Evolutionary conservation across 495 filamentous ascomycete genomes (phyloP), one percentile per base, ranked within the genome.

Genomic region (Trypethelium eluteriae): DNA sequence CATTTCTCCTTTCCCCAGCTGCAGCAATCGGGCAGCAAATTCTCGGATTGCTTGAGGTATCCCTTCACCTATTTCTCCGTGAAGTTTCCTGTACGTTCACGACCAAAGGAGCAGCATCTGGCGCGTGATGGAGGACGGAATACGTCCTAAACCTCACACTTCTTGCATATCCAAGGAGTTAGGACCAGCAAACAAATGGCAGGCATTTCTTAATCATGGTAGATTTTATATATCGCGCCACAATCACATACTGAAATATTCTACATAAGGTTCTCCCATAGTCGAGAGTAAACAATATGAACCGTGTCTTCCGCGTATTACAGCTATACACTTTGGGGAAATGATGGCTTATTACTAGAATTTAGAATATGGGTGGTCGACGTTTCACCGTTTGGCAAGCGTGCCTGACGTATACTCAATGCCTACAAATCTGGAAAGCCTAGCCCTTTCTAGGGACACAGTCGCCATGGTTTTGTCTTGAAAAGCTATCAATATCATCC

Each of bases 121-220:
- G 49, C 25, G 49, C 49, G 16, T 18, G 49, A 25, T 25, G 25
- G 25, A 25, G 25, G 25, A 25, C 1, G 25, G 25, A 25, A 25
- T 18, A 5, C 32, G 7, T 9, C 11, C 14, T 18, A 9, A 18
- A 18, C 14, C 32, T 36, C 53, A 14, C 7, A 3, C 32, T 59
- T 36, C 32, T 59, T 59, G 53, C 53, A 59, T 59, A 59, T 3
- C 14, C n/a, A 35, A 59, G 53, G 18, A 59, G 53, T 59, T 34
- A 36, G 53, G 32, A 59, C 14, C 25, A 59, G 53, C 5, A 59
- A 5, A 6, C n/a, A 59, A 36, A 10, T 35, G 3, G 32, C 25
- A 59, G 11, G 5, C 7, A 11, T 36, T 14, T 35, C 34, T 18
- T 32, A 18, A 16, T 18, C 9, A 53, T 16, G 14, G 7, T 12